Conservation (phyloP, 2,329 filamentous ascomycete genomes). For the Chalara sp. region DNA sequence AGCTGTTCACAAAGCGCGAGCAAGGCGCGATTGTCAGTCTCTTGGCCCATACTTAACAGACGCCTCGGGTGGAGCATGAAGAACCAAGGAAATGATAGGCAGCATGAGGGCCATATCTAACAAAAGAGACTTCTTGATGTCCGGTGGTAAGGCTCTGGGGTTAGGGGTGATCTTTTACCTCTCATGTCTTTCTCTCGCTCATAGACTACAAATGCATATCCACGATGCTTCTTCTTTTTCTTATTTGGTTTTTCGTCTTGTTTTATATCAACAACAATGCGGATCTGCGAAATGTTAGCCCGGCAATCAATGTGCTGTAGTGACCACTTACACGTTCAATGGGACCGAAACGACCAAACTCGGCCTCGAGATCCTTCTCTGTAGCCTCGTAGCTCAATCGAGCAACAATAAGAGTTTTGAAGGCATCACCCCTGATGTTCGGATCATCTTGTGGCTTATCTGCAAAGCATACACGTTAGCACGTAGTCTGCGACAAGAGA, state of each 20-base stretch:
- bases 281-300: constrained; percentile 53
- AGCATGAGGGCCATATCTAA: constrained; percentile 35
- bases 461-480: constrained; percentile 30
- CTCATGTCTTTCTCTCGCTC: constrained; percentile 98
- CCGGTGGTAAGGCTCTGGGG: constrained; percentile 21
- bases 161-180: constrained; percentile 60
- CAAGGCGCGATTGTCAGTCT: constrained; percentile 62
- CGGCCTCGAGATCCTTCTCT: constrained; percentile 83
- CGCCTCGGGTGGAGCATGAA: constrained; percentile 31
- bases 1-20: constrained; percentile 61
- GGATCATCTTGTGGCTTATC: constrained; percentile 79
- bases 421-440: constrained; percentile 87
- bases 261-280: constrained; percentile 75
- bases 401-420: constrained; percentile 89
- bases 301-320: constrained; percentile 1
- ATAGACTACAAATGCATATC: constrained; percentile 95
- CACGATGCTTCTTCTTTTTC: constrained; percentile 74
- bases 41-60: constrained; percentile 47
- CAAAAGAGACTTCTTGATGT: constrained; percentile 28
- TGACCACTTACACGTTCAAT: constrained; percentile 71
- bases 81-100: constrained; percentile 30
- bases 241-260: constrained; percentile 64
- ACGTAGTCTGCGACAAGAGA: constrained; percentile 7
- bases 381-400: constrained; percentile 85
- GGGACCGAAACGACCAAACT: constrained; percentile 88